Conservation (phyloP, 2,329 filamentous ascomycete species). For the Neofusicoccum laricinum region DNA sequence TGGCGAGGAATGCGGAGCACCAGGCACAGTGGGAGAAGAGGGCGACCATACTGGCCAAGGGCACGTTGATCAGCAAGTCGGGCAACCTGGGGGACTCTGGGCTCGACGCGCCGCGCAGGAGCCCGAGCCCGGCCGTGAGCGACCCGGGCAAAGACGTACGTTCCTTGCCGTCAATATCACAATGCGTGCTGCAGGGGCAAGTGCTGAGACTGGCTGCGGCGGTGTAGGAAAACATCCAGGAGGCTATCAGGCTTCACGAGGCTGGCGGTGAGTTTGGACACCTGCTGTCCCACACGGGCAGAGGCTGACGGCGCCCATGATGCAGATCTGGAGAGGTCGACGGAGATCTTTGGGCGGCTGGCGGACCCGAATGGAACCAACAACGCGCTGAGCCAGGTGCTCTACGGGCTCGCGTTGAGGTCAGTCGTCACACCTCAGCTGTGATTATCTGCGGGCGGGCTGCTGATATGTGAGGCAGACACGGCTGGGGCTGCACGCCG, state of each 20-base stretch:
- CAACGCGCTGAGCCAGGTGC: constrained; percentile 90
- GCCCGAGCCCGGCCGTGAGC: constrained; percentile 36
- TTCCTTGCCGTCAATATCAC: neutral
- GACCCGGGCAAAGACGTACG: constrained; percentile 40
- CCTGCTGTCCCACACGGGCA: neutral
- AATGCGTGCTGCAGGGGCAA: neutral
- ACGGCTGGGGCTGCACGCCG: constrained; percentile 85
- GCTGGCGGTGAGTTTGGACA: constrained; percentile 53
- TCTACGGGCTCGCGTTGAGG: constrained; percentile 89
- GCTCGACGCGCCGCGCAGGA: constrained; percentile 18
- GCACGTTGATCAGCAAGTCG: constrained; percentile 41
- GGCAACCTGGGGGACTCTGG: neutral
- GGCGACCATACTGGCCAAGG: constrained; percentile 79
- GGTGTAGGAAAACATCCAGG: constrained; percentile 67
- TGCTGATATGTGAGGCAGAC: constrained; percentile 50
- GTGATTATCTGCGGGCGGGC: neutral
- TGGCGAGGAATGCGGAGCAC: constrained; percentile 42
- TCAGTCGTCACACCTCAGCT: constrained; percentile 43
- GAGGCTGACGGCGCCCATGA: constrained; percentile 19
- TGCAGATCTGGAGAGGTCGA: constrained; percentile 69
- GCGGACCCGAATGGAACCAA: constrained; percentile 82
- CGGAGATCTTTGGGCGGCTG: constrained; percentile 77
- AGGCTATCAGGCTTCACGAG: constrained; percentile 94
- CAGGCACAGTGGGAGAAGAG: constrained; percentile 82
- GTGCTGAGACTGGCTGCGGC: constrained; percentile 17